Percentiles rank a stretch among this genome's conserved stretches.
Evolutionary conservation across 225 moss, liverwort and hornwort species (phyloP).

Genomic region (Thuidium tamariscinum): DNA sequence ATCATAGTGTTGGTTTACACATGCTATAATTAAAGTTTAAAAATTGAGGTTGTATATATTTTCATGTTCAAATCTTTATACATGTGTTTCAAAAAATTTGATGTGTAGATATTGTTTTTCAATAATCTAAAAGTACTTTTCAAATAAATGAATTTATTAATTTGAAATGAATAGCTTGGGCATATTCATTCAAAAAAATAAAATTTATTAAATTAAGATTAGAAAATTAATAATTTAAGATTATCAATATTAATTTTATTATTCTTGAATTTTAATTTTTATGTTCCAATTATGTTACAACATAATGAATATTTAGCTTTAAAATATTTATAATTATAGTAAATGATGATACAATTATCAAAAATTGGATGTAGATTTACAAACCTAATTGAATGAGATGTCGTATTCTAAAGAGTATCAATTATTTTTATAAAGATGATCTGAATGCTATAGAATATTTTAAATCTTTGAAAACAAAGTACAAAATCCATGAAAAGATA

Average conservation of each 20-base stretch:
- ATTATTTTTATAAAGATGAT: background rate
- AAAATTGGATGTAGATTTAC: background rate
- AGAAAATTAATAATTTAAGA: accelerated
- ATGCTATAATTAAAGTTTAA: too few relatives aligned
- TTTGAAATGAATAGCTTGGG: accelerated
- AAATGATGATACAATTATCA: background rate
- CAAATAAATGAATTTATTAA: background rate
- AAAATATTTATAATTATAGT: too few relatives aligned
- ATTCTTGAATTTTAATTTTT: background rate
- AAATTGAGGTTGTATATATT: background rate
- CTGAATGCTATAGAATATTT: background rate
- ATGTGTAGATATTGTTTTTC: background rate
- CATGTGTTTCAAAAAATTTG: background rate
- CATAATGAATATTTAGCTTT: background rate
- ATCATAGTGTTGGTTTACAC: background rate
- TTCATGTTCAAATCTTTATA: background rate
- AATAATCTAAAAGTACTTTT: background rate
- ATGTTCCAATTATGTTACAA: background rate
- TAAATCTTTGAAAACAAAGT: background rate
- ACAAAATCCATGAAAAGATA: background rate
- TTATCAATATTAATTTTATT: too few relatives aligned
- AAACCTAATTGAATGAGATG: too few relatives aligned
- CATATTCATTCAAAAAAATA: background rate
- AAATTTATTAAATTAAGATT: accelerated
- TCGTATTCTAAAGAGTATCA: background rate